A percentile compares a stretch with the other conserved stretches of the same genome.
phyloP scores from a whole-genome alignment of 2,329 filamentous ascomycete species.

The Decorospora gaudefroyi region DNA sequence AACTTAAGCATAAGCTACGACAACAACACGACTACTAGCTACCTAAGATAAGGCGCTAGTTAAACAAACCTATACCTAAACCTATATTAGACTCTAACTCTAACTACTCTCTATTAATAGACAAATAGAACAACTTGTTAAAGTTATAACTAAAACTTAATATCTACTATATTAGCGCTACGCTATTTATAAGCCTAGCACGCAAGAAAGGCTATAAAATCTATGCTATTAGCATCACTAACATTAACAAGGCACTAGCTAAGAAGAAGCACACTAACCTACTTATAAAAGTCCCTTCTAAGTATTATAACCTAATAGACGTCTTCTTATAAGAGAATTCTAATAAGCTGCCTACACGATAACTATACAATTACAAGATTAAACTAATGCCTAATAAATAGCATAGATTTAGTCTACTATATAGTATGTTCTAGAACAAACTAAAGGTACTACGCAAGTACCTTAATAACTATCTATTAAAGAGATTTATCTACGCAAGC shows the following conservation, averaged over 20 bases:
- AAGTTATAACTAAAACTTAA: not conserved
- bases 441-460: not conserved
- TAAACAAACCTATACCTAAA: not conserved
- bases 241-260: not conserved
- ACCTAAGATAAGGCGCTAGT: not conserved
- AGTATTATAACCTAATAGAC: not conserved
- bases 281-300: not conserved
- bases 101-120: not conserved
- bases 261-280: not conserved
- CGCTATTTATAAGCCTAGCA: not conserved
- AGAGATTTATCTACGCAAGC: not conserved
- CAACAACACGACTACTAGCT: not conserved
- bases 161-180: not conserved
- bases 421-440: constrained; percentile 1
- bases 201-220: not conserved
- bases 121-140: not conserved
- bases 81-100: not conserved
- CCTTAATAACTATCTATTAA: not conserved
- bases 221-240: not conserved
- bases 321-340: not conserved
- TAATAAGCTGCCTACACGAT: not conserved
- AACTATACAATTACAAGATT: not conserved
- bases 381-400: not conserved
- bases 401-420: not conserved
- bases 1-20: not conserved